These are phyloP conservation scores for Ilyonectria robusta DNA, from an alignment of 2,329 filamentous ascomycete species.

Conservation along the genomic window DNA sequence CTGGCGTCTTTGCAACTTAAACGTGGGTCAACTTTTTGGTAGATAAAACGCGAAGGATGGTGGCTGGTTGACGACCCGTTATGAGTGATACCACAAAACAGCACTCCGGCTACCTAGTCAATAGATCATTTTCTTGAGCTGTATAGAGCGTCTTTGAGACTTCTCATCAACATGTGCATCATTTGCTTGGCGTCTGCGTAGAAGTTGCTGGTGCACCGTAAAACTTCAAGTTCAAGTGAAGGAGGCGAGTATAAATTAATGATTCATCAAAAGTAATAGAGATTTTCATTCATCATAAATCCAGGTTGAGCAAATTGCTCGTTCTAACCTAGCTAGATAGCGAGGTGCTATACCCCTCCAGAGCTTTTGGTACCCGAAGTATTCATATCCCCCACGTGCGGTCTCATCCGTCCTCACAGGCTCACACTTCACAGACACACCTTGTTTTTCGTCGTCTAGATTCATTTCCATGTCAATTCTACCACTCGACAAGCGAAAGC, in stretches of 20 bases:
- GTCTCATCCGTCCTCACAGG: conserved; percentile 6
- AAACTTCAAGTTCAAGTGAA: too few species aligned
- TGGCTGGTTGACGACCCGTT: conserved; percentile 46
- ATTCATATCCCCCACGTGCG: neutral
- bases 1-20: conserved; percentile 47
- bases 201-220: neutral
- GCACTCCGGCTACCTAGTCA: conserved; percentile 47
- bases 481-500: conserved; percentile 24
- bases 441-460: conserved; percentile 31
- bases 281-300: conserved; percentile 36
- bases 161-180: neutral
- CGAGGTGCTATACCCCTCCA: neutral
- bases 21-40: conserved; percentile 37
- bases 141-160: neutral
- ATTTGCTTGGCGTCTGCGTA: neutral
- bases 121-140: conserved; percentile 47
- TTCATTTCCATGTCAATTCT: conserved; percentile 19
- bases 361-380: conserved; percentile 7
- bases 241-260: neutral
- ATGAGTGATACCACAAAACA: conserved; percentile 49
- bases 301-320: conserved; percentile 24
- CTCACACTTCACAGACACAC: conserved; percentile 12
- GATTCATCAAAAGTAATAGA: conserved; percentile 31
- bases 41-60: conserved; percentile 43
- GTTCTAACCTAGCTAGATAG: conserved; percentile 20